Evolutionary conservation across 1,284 basidiomycete genomes (phyloP).

Genomic region (Coniferiporia sulphurascens): DNA sequence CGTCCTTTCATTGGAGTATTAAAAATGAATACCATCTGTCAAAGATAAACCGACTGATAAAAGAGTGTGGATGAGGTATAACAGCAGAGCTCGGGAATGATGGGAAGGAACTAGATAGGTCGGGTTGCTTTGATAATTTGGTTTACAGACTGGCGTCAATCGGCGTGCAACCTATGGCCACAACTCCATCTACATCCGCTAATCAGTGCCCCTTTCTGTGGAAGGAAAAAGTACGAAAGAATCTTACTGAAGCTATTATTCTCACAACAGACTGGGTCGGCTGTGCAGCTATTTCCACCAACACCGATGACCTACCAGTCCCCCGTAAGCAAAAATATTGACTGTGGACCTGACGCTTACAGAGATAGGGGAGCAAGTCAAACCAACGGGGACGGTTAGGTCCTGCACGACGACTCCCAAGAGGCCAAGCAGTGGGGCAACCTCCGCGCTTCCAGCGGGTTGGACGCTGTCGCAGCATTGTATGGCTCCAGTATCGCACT

Average conservation of each 20-base stretch:
- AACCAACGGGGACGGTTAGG: neutral
- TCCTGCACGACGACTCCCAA: conserved; percentile 11
- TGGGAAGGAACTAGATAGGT: too few species aligned
- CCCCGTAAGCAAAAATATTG: neutral
- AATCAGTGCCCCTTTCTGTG: neutral
- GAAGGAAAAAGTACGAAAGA: neutral
- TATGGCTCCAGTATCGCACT: conserved; percentile 16
- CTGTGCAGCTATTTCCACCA: neutral
- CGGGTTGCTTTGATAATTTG: too few species aligned
- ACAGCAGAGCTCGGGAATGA: too few species aligned
- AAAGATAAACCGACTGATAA: too few species aligned
- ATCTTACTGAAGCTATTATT: conserved; percentile 7
- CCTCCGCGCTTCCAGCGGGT: neutral
- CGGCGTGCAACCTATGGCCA: conserved; percentile 12
- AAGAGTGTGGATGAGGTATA: too few species aligned
- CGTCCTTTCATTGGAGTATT: too few species aligned
- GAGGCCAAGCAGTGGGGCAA: conserved; percentile 1
- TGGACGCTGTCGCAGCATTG: conserved; percentile 18
- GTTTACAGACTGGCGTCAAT: conserved; percentile 1
- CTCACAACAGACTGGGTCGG: conserved; percentile 10
- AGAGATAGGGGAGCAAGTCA: conserved; percentile 7
- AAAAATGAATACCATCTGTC: too few species aligned
- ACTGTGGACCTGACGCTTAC: neutral
- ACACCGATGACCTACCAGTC: conserved; percentile 6
- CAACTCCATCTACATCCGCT: neutral